Evolutionary conservation across 2,329 filamentous ascomycete species (phyloP).

Genomic region (Cephalotrichum gorgonifer): DNA sequence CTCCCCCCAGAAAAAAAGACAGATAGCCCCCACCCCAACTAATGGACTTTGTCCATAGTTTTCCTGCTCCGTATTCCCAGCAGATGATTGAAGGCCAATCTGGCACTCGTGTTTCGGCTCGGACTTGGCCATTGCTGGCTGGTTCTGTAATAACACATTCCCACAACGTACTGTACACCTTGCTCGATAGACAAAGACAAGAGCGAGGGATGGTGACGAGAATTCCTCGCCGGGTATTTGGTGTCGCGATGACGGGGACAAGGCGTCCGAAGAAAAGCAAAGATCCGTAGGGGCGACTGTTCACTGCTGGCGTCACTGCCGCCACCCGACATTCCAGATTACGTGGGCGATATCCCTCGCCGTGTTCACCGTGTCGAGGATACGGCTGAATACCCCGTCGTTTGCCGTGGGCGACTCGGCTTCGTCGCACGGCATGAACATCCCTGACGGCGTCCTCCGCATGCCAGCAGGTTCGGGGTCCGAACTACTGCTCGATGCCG

Average conservation of each 20-base stretch:
- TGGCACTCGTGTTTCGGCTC: background rate
- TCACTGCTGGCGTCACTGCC: too few species aligned
- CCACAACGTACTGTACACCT: background rate
- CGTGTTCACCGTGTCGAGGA: conserved; percentile 72
- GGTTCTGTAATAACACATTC: background rate
- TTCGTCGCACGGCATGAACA: conserved; percentile 84
- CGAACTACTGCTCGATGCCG: conserved; percentile 38
- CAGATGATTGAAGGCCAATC: background rate
- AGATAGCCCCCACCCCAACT: too few species aligned
- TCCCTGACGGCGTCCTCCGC: conserved; percentile 71
- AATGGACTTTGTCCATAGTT: too few species aligned
- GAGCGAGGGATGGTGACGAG: background rate
- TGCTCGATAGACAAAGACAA: background rate
- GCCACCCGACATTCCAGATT: conserved; percentile 62
- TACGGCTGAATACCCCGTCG: conserved; percentile 62
- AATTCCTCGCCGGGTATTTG: background rate
- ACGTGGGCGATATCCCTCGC: conserved; percentile 61
- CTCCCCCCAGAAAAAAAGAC: too few species aligned
- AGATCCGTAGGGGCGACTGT: too few species aligned
- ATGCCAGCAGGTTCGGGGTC: conserved; percentile 49
- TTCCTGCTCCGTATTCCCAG: background rate
- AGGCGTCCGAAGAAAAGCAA: background rate
- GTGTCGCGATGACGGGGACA: background rate
- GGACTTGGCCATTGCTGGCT: background rate
- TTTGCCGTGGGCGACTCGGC: conserved; percentile 46